Conservation (phyloP, 2,329 filamentous ascomycete genomes). For the Cadophora luteo-olivacea region DNA sequence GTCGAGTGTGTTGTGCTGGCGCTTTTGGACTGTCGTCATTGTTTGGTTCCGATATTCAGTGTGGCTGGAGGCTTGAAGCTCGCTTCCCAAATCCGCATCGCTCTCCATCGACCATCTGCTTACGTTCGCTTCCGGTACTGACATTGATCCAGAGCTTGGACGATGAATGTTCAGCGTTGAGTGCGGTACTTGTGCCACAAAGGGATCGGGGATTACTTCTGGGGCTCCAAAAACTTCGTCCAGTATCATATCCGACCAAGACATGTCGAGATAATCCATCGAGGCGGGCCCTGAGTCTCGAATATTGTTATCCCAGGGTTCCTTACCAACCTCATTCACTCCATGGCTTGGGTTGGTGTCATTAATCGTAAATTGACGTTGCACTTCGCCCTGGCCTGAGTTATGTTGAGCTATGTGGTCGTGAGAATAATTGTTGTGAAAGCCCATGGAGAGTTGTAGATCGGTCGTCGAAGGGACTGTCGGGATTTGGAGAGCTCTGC, state of each 20-base stretch:
- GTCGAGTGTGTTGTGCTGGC: not conserved
- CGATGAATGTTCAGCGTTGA: not conserved
- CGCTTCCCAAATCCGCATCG: not conserved
- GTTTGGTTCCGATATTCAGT: not conserved
- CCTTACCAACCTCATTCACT: not conserved
- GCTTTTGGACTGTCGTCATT: not conserved
- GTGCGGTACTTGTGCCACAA: not conserved
- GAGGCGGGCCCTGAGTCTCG: not conserved
- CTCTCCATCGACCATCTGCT: slow-evolving; percentile 6
- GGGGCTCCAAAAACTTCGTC: not conserved
- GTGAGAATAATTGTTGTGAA: not conserved
- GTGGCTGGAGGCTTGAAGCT: not conserved
- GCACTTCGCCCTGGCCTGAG: not conserved
- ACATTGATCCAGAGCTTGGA: not conserved
- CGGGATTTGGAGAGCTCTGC: not conserved
- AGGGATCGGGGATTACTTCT: not conserved
- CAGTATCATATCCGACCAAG: not conserved
- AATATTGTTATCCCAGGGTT: not conserved
- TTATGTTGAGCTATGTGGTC: not conserved
- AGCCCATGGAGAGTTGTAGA: not conserved
- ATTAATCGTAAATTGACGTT: not conserved
- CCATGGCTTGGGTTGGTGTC: not conserved
- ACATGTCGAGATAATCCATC: not conserved
- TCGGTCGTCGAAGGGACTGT: not conserved
- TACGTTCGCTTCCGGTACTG: not conserved